phyloP scores from a whole-genome alignment of 805 yeast species.

The Pichia gijzeniarum region DNA sequence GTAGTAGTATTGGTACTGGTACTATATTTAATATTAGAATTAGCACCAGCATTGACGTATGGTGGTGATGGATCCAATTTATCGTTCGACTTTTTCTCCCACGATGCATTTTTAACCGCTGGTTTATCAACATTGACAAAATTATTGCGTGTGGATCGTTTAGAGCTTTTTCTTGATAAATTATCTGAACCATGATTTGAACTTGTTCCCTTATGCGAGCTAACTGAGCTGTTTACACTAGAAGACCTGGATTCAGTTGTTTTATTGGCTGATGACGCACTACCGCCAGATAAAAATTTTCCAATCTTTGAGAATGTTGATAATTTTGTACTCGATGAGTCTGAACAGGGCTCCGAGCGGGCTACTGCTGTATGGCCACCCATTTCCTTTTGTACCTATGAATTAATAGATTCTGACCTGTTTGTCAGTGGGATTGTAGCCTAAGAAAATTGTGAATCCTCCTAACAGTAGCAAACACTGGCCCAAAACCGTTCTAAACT shows the following conservation, averaged over 20 bases:
- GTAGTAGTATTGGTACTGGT: too few species aligned
- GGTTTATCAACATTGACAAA: too few species aligned
- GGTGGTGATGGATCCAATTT: too few species aligned
- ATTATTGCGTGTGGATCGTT: neutral
- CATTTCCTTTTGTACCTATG: too few species aligned
- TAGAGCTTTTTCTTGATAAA: neutral
- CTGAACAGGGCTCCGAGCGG: neutral
- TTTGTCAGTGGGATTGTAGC: too few species aligned
- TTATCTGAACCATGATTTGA: neutral
- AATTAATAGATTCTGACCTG: too few species aligned
- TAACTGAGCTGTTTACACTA: neutral
- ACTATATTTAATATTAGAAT: neutral
- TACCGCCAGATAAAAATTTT: constrained; percentile 1
- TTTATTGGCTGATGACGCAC: neutral
- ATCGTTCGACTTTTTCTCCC: too few species aligned
- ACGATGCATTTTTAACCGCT: too few species aligned
- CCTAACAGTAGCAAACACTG: too few species aligned
- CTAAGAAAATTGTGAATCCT: too few species aligned
- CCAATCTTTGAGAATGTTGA: constrained; percentile 11
- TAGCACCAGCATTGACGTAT: neutral
- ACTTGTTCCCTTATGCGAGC: neutral
- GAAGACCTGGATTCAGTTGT: neutral
- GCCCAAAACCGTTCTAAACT: too few species aligned
- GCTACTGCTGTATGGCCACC: too few species aligned
- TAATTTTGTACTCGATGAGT: neutral